Evolutionary conservation across 1,284 basidiomycete species (phyloP).

Genomic region (Austroboletus rostrupii): DNA sequence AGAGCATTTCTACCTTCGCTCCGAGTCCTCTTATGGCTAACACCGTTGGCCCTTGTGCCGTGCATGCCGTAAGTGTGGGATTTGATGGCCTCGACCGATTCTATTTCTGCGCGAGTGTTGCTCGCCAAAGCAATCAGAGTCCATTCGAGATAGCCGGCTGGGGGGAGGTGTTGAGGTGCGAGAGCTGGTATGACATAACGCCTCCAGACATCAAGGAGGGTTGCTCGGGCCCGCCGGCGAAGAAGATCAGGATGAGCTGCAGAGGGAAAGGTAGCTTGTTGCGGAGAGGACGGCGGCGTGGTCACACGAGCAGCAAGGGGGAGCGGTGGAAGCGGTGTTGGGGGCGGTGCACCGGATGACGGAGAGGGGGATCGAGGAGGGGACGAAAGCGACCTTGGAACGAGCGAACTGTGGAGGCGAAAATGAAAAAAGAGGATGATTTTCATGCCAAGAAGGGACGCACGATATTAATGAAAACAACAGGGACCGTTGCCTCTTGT

Average conservation of each 20-base stretch:
- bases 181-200: conserved; percentile 46
- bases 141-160: conserved; percentile 30
- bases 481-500: conserved; percentile 60
- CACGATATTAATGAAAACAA: conserved; percentile 67
- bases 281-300: conserved; percentile 7
- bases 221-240: conserved; percentile 67
- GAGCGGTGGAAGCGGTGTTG: conserved; percentile 21
- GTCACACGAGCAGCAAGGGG: conserved; percentile 16
- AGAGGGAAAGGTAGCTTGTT: conserved; percentile 14
- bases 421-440: conserved; percentile 7
- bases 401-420: conserved; percentile 34
- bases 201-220: conserved; percentile 73
- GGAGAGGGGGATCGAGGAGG: conserved; percentile 16
- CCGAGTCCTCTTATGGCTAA: no score
- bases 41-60: no score
- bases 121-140: conserved; percentile 20
- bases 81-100: conserved; percentile 7
- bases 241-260: conserved; percentile 36
- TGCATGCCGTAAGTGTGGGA: conserved; percentile 1
- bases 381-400: conserved; percentile 31
- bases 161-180: conserved; percentile 24
- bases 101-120: conserved; percentile 5
- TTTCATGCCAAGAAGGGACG: conserved; percentile 12
- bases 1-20: conserved; percentile 1
- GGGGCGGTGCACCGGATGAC: conserved; percentile 28